Evolutionary conservation across 495 filamentous ascomycete genomes (phyloP), one percentile per base, ranked within the genome.

Genomic region (Aspergillus campestris): DNA sequence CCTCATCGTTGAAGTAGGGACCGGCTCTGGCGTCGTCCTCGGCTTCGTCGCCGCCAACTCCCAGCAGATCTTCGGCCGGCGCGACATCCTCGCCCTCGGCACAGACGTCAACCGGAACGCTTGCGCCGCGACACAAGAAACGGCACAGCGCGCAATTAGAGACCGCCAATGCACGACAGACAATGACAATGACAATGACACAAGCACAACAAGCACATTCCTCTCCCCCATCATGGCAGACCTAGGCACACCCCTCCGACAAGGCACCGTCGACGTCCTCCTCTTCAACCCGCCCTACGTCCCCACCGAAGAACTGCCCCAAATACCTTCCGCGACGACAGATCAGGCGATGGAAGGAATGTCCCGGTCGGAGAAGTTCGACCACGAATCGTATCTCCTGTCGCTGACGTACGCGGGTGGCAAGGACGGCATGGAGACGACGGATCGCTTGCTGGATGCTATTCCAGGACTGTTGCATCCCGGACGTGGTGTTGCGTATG

Each of bases 281-380:
- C 74, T 98, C 30, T 97, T 97, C 74, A 98, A 98, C 59, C 92
- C 92, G 31, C 92, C 92, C 0, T 98, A 98, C 54, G 92, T 97
- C 6, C 92, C 92, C 5, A 90, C 88, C 1, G 66, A 77, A 11
- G 75, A 79, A n/a, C 54, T 94, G 27, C 90, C 84, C 1, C 45
- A 64, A 7, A 45, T 77, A 1, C 69, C 66, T 8, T 56, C 58
- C 1, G 46, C 62, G 2, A 51, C 55, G 8, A 61, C 59, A 31
- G 56, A 55, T 30, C 54, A 47, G 6, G 41, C 29, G 5, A 31
- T 35, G 29, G 31, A 51, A 9, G 38, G 55, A 3, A 44, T 69
- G 36, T 58, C 58, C 29, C 52, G 51, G 8, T 60, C 52, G 34
- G 66, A 35, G 11, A 65, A 56, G 36, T 88, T 83, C 42, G 82